Conservation (phyloP, 2,329 filamentous ascomycete species). For the Thermothelomyces thermophilus region DNA sequence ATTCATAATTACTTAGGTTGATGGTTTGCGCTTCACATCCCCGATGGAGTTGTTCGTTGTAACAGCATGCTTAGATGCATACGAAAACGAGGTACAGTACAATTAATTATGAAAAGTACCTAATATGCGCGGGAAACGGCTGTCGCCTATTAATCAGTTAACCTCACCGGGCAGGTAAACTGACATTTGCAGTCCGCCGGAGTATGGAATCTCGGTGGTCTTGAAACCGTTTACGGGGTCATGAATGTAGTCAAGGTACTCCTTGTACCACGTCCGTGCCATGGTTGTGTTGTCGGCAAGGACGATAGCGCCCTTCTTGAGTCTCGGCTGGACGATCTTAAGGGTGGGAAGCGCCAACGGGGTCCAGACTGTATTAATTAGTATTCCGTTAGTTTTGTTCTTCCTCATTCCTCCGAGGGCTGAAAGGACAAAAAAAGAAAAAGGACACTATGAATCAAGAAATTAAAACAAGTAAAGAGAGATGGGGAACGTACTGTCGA, state of each 20-base stretch:
- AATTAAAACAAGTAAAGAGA: neutral
- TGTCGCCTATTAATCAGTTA: no score
- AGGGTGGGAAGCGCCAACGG: slow-evolving; percentile 31
- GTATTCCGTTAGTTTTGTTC: neutral
- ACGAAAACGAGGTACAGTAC: no score
- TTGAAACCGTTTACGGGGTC: slow-evolving; percentile 37
- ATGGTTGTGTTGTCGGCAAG: slow-evolving; percentile 37
- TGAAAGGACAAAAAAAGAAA: neutral
- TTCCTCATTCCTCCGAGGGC: no score
- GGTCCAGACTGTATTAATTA: slow-evolving; percentile 24
- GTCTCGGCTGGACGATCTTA: slow-evolving; percentile 31
- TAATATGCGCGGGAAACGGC: no score
- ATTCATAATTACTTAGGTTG: no score
- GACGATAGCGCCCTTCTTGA: slow-evolving; percentile 34
- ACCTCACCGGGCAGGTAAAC: slow-evolving; percentile 17
- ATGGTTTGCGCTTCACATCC: no score
- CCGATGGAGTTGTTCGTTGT: no score
- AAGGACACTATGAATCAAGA: neutral
- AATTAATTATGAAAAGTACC: no score
- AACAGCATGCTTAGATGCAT: no score
- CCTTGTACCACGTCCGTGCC: slow-evolving; percentile 30
- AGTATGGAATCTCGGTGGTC: slow-evolving; percentile 21
- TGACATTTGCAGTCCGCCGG: slow-evolving; percentile 22
- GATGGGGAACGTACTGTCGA: slow-evolving; percentile 52
- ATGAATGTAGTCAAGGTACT: slow-evolving; percentile 35